These are phyloP conservation scores for Volvox africanus DNA, from an alignment of 139 green algal genomes.

Conservation along the genomic window DNA sequence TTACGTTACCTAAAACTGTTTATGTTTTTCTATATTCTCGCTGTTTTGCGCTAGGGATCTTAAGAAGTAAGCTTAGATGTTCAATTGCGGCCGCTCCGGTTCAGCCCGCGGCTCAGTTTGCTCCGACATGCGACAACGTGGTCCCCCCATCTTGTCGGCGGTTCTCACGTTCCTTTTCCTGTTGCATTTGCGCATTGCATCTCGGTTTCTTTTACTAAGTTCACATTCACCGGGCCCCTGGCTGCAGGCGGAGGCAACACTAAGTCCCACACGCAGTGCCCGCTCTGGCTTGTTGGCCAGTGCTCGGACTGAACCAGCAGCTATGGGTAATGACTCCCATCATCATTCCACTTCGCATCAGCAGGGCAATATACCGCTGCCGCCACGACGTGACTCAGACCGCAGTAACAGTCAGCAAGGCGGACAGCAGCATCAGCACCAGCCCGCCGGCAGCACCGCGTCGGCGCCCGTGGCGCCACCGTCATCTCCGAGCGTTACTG, in stretches of 20 bases:
- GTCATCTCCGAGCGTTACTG: not conserved
- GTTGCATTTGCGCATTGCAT: too few species aligned
- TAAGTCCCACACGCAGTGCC: not conserved
- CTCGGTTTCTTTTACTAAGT: too few species aligned
- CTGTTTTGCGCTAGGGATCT: too few species aligned
- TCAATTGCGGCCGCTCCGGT: too few species aligned
- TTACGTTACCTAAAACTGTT: too few species aligned
- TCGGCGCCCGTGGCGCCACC: not conserved
- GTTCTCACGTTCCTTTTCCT: too few species aligned
- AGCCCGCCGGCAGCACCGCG: not conserved
- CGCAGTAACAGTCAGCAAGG: not conserved
- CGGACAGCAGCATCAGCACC: not conserved
- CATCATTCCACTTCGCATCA: not conserved
- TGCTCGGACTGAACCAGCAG: not conserved
- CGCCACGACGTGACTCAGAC: not conserved
- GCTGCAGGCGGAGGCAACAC: not conserved
- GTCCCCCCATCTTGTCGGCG: too few species aligned
- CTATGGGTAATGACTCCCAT: not conserved
- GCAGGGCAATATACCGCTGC: not conserved
- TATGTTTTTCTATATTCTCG: too few species aligned
- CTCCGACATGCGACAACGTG: too few species aligned
- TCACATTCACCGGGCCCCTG: too few species aligned
- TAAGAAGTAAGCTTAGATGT: too few species aligned
- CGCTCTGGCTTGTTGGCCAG: not conserved
- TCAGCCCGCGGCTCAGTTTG: too few species aligned